Evolutionary conservation across 2,329 filamentous ascomycete species (phyloP).

Genomic region (Colletotrichum phormii): DNA sequence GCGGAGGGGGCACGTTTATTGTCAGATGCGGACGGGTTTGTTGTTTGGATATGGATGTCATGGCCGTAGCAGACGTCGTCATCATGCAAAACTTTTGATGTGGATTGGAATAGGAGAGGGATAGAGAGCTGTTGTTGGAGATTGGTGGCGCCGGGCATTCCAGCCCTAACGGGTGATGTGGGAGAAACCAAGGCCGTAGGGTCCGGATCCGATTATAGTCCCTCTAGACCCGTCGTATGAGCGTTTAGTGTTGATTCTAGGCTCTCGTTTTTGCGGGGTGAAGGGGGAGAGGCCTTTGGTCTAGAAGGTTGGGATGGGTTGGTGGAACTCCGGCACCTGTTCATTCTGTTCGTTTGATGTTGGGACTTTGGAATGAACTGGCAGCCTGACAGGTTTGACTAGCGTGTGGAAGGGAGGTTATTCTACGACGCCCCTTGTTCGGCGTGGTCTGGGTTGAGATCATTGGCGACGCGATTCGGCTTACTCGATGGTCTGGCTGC

Average conservation of each 20-base stretch:
- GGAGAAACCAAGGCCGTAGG: background rate
- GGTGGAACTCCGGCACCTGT: conserved; percentile 1
- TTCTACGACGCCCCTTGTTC: background rate
- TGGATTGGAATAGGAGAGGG: background rate
- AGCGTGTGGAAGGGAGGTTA: background rate
- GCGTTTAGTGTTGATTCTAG: background rate
- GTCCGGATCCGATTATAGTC: background rate
- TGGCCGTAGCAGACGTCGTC: background rate
- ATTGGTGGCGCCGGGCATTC: background rate
- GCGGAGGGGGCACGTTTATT: background rate
- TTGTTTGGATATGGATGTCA: background rate
- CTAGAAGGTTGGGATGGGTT: background rate
- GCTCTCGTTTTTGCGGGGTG: background rate
- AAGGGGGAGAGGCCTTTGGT: background rate
- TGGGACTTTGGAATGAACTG: background rate
- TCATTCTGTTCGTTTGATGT: background rate
- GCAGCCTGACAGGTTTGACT: background rate
- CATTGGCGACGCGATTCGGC: background rate
- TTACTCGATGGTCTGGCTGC: background rate
- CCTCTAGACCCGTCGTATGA: background rate
- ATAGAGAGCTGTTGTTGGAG: background rate
- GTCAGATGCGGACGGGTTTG: background rate
- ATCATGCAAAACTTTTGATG: background rate
- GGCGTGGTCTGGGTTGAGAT: background rate
- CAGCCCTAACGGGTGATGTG: conserved; percentile 4